Percentiles rank a stretch among this genome's conserved stretches.
Conservation (phyloP, 768 basidiomycete species). For the Amylocystis lapponica region DNA sequence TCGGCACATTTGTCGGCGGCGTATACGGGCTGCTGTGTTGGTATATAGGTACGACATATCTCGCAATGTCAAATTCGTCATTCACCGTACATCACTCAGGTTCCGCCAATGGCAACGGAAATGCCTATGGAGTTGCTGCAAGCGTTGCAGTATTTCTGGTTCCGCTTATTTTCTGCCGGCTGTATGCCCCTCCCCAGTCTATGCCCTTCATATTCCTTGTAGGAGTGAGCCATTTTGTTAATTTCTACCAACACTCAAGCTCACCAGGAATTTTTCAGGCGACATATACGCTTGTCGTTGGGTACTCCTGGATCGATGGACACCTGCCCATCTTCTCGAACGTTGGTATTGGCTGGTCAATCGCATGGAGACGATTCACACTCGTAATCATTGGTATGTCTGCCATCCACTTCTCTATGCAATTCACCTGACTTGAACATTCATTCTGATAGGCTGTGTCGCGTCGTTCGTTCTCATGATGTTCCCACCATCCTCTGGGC, state of each 20-base stretch:
- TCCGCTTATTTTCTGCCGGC: conserved; percentile 43
- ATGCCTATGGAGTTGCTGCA: conserved; percentile 48
- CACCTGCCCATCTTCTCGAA: conserved; percentile 39
- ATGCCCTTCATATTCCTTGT: conserved; percentile 32
- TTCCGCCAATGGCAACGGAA: conserved; percentile 41
- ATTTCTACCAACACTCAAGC: neutral
- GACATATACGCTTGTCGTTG: conserved; percentile 41
- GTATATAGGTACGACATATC: conserved; percentile 41
- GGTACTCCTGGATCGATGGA: conserved; percentile 55
- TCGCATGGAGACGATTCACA: conserved; percentile 48
- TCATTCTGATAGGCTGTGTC: conserved; percentile 30
- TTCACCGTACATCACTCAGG: conserved; percentile 19
- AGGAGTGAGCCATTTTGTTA: no score
- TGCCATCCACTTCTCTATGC: neutral
- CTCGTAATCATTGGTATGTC: conserved; percentile 43
- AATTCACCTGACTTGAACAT: neutral
- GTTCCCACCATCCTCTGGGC: conserved; percentile 44
- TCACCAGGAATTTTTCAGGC: no score
- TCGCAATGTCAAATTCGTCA: neutral
- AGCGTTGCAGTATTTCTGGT: conserved; percentile 41
- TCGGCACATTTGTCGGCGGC: conserved; percentile 44
- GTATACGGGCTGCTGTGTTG: conserved; percentile 43
- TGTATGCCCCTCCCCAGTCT: conserved; percentile 39
- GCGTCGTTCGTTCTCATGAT: conserved; percentile 51
- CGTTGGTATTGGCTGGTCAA: conserved; percentile 45